Evolutionary conservation across 805 yeast genomes (phyloP), one percentile per base, ranked within the genome.

Genomic region (Zygoascus tannicola): DNA sequence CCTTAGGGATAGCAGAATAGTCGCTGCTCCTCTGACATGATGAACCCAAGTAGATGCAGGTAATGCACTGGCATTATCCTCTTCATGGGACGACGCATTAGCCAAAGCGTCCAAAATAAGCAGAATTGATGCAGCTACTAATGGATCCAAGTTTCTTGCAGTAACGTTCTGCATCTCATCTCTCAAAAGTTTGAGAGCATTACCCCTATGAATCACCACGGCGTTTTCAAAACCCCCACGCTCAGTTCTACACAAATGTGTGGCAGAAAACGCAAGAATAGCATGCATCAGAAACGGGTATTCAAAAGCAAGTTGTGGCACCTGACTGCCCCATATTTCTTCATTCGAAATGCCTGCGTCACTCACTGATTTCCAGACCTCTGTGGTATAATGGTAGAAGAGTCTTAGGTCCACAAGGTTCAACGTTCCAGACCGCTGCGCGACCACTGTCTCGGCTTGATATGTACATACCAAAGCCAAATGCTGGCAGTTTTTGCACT

Each of bases 31-130:
- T 54, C 92, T 84, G 10, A 90, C 96, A 57, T 90, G 97, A 68
- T 85, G 92, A 45, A 90, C 80, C 97, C 97, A 90, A 0, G 97
- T 95, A 3, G 92, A 80, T 2, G 97, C 88, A 1, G 96, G 94
- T 45, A 87, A 63, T 2, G 87, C 80, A 44, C 59, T 60, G 2
- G 78, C 69, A 4, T 75, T 66, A 54, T 58, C 58, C 18, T 56
- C 52, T 7, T 56, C 50, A 37, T 76, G 94, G 38, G 74, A 66
- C 2, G 59, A 50, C 0, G 96, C 97, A 62, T 88, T 88, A 2
- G 97, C 97, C 51, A 54, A 44, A 0, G 97, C 85, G 60, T 90
- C 97, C 84, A 90, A 84, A 44, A 87, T 87, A 44, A 90, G 67
- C 32, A 90, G 78, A 49, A 88, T 71, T 0, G 96, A 95, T 41